Conservation (phyloP, 2,329 filamentous ascomycete species). For the Xylariales sp. region DNA sequence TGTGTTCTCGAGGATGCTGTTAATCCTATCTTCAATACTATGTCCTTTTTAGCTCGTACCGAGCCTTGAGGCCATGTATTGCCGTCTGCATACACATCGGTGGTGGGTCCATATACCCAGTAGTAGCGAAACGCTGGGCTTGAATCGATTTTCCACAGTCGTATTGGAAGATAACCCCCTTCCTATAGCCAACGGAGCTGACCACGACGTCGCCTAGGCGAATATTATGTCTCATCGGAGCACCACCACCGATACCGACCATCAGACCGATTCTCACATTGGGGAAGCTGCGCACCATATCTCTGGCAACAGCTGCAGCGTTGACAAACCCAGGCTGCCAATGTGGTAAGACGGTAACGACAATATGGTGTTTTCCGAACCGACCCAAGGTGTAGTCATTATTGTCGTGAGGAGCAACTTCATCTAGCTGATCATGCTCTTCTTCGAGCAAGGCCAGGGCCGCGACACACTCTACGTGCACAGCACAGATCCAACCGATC, state of each 20-base stretch:
- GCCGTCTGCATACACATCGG: conserved; percentile 4
- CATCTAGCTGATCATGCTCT: conserved; percentile 22
- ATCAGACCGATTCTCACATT: conserved; percentile 24
- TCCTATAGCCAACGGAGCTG: conserved; percentile 15
- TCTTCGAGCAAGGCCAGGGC: conserved; percentile 36
- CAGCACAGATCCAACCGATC: conserved; percentile 41
- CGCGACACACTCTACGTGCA: conserved; percentile 31
- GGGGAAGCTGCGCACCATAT: conserved; percentile 24
- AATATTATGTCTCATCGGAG: conserved; percentile 26
- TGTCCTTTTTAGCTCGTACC: conserved; percentile 16
- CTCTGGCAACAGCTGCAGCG: conserved; percentile 20
- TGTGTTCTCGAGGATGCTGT: conserved; percentile 18
- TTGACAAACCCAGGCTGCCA: conserved; percentile 20
- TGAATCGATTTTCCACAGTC: conserved; percentile 24
- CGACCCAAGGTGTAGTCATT: conserved; percentile 26
- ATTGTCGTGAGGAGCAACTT: conserved; percentile 21
- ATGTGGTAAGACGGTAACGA: conserved; percentile 25
- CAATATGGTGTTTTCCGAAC: conserved; percentile 30
- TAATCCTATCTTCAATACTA: conserved; percentile 25
- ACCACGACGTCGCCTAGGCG: conserved; percentile 29
- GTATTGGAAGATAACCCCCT: conserved; percentile 26
- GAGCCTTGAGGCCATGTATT: conserved; percentile 22
- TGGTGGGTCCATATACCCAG: conserved; percentile 10
- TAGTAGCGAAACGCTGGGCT: conserved; percentile 14
- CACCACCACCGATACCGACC: conserved; percentile 29